phyloP scores from a whole-genome alignment of 192 early-diverging fungal species.

The Entophlyctis helioformis region DNA sequence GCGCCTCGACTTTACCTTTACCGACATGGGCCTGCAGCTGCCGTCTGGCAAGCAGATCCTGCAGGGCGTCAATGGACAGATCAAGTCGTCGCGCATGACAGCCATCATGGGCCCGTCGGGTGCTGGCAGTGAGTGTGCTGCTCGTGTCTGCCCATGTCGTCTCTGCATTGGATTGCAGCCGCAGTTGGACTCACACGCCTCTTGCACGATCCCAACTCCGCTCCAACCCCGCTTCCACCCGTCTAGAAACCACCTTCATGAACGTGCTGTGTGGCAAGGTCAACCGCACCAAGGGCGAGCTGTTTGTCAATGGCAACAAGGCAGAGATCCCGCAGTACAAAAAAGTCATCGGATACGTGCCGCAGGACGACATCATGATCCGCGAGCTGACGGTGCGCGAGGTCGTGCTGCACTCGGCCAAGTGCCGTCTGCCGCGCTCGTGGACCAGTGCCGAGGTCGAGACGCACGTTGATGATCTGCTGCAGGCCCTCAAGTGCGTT shows the following conservation, averaged over 20 bases:
- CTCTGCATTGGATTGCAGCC: too few relatives aligned
- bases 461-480: too few relatives aligned
- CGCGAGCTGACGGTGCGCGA: constrained; percentile 57
- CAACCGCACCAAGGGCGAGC: constrained; percentile 31
- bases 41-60: constrained; percentile 39
- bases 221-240: too few relatives aligned
- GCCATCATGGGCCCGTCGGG: constrained; percentile 46
- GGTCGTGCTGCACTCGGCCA: constrained; percentile 51
- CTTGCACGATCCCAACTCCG: too few relatives aligned
- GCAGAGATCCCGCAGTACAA: constrained; percentile 46
- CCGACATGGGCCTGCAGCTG: constrained; percentile 23
- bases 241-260: constrained; percentile 52
- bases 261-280: constrained; percentile 53
- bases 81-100: constrained; percentile 37
- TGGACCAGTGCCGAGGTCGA: constrained; percentile 26
- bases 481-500: too few relatives aligned
- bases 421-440: constrained; percentile 43
- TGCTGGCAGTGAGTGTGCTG: too few relatives aligned
- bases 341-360: constrained; percentile 63
- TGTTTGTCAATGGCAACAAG: constrained; percentile 43
- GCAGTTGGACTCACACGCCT: too few relatives aligned
- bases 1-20: constrained; percentile 47
- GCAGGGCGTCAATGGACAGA: constrained; percentile 41
- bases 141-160: too few relatives aligned
- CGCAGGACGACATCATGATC: constrained; percentile 61